phyloP scores from a whole-genome alignment of 345 rosid genomes.

The Trapa bicornis region DNA sequence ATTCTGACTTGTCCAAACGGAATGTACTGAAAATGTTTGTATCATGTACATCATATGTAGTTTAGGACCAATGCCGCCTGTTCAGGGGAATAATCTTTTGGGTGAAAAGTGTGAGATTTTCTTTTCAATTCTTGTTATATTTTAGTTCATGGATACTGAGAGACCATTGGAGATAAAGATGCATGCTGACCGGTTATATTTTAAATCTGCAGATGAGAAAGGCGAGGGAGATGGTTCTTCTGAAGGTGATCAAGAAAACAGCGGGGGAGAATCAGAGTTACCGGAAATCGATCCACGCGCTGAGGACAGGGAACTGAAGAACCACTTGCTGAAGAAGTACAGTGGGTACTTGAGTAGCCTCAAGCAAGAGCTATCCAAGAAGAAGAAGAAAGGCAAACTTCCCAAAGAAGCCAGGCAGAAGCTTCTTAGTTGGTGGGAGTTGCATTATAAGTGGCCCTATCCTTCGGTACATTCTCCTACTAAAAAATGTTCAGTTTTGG shows the following conservation, averaged over 20 bases:
- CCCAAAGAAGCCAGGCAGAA: slow-evolving; percentile 99
- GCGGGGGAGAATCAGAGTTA: slow-evolving; percentile 69
- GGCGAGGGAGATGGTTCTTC: slow-evolving; percentile 76
- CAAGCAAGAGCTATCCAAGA: slow-evolving; percentile 95
- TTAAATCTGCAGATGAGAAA: slow-evolving; percentile 49
- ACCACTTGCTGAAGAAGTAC: slow-evolving; percentile 77
- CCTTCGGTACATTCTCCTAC: slow-evolving; percentile 51
- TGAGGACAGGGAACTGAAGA: slow-evolving; percentile 89
- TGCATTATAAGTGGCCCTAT: slow-evolving; percentile 99
- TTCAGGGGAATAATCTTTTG: too few species aligned
- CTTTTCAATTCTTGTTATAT: too few species aligned
- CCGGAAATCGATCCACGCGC: slow-evolving; percentile 88
- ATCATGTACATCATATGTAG: too few species aligned
- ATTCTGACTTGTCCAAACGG: neutral
- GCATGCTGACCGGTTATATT: too few species aligned
- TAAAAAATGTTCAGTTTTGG: too few species aligned
- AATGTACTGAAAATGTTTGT: neutral
- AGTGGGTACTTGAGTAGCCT: slow-evolving; percentile 93
- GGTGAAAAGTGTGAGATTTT: too few species aligned
- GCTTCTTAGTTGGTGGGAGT: slow-evolving; percentile 97
- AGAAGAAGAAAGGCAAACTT: slow-evolving; percentile 95
- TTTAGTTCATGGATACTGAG: too few species aligned
- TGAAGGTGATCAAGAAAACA: slow-evolving; percentile 67
- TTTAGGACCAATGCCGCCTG: too few species aligned
- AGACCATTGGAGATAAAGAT: too few species aligned